Conservation (phyloP, 2,329 filamentous ascomycete genomes). For the Diaporthe capsici region DNA sequence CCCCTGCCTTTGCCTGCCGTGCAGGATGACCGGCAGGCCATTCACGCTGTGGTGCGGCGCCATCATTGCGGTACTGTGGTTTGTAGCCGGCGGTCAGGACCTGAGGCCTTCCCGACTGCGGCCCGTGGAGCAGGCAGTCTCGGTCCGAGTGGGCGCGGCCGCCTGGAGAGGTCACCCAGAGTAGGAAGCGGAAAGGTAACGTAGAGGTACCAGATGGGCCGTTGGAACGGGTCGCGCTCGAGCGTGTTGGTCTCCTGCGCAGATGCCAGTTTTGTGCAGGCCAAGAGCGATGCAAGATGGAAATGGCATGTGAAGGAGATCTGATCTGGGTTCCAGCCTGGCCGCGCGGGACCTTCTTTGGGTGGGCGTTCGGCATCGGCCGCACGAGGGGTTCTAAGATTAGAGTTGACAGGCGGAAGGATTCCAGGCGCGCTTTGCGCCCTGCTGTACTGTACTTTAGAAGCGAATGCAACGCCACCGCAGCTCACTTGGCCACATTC, state of each 20-base stretch:
- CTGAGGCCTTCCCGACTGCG: slow-evolving; percentile 10
- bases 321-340: not conserved
- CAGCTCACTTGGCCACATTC: slow-evolving; percentile 8
- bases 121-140: not conserved
- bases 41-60: not conserved
- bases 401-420: slow-evolving; percentile 25
- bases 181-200: not conserved
- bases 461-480: slow-evolving; percentile 22
- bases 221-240: not conserved
- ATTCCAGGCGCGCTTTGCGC: slow-evolving; percentile 10
- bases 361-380: not conserved
- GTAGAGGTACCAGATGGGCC: not conserved
- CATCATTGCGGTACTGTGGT: not conserved
- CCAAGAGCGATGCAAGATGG: slow-evolving; percentile 9
- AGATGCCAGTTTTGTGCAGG: not conserved
- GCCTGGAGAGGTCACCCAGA: not conserved
- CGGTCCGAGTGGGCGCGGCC: not conserved
- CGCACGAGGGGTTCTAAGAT: not conserved
- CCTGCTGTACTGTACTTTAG: not conserved
- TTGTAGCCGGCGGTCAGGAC: not conserved
- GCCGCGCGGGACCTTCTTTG: not conserved
- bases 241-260: slow-evolving; percentile 3
- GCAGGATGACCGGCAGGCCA: slow-evolving; percentile 6
- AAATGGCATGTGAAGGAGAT: slow-evolving; percentile 6
- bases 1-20: not conserved